Evolutionary conservation across 2,329 filamentous ascomycete genomes (phyloP).

Genomic region (Cordyceps cateniannulata): DNA sequence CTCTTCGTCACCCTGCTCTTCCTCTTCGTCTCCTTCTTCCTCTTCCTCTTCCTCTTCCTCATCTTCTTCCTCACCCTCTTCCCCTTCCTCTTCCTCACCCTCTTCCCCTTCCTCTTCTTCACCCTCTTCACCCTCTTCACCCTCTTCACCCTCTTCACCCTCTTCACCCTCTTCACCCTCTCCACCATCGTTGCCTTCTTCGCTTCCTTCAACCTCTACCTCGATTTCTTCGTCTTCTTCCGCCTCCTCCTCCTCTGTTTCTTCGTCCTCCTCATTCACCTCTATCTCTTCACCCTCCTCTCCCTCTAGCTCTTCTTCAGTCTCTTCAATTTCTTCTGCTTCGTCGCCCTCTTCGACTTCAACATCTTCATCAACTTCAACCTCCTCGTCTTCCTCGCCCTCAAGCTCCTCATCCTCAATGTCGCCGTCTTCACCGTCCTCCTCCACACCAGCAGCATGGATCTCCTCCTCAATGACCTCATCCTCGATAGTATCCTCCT

Average conservation of each 20-base stretch:
- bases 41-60: conserved; percentile 13
- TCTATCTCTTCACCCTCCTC: conserved; percentile 12
- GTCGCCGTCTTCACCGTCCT: conserved; percentile 15
- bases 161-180: conserved; percentile 14
- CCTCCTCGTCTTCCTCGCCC: conserved; percentile 16
- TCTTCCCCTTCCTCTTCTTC: conserved; percentile 23
- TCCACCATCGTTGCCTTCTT: conserved; percentile 14
- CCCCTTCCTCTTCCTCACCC: conserved; percentile 17
- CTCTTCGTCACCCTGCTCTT: conserved; percentile 18
- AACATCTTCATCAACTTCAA: conserved; percentile 8
- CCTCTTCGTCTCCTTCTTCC: conserved; percentile 14
- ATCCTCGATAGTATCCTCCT: background rate
- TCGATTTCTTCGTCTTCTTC: conserved; percentile 18
- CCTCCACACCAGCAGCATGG: conserved; percentile 20
- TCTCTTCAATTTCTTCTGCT: conserved; percentile 15
- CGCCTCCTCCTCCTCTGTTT: conserved; percentile 14
- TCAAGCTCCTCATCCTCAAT: conserved; percentile 12
- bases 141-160: conserved; percentile 16
- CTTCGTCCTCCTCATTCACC: conserved; percentile 13
- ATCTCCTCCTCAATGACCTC: conserved; percentile 20
- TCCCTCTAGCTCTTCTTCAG: conserved; percentile 13
- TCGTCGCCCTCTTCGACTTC: conserved; percentile 12
- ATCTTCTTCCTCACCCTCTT: conserved; percentile 15
- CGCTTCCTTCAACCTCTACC: conserved; percentile 10
- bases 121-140: conserved; percentile 15